Evolutionary conservation across 2,329 filamentous ascomycete genomes (phyloP), one percentile per base, ranked within the genome.

Genomic region (Tolypocladium pustulatum): DNA sequence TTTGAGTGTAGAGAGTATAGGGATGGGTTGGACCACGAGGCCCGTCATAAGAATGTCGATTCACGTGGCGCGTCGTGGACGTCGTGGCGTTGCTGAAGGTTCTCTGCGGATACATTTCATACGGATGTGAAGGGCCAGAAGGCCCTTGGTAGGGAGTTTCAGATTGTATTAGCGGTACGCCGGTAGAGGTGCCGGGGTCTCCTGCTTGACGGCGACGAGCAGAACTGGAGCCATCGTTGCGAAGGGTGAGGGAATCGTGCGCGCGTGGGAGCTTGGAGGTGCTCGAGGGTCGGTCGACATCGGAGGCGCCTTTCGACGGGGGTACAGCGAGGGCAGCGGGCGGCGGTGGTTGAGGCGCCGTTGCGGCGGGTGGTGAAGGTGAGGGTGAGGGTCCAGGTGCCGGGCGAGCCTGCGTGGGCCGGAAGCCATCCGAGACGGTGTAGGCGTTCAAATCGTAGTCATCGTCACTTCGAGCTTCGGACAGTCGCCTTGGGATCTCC

Each of bases 1-100:
- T 91, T 69, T 97, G 92, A 6, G 89, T 81, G 66, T 96, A 97
- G 79, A 96, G 83, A 46, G 81, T 83, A 69, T 97, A 97, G 0
- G 91, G 91, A 68, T 96, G 91, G 60, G 89, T 84, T 10, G 91
- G 91, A 3, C 84, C 84, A 55, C 78, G 82, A 15, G 82, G 77
- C 22, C 84, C 82, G 13, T 78, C 77, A 64, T 87, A 84, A 3
- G 85, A 81, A 32, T 63, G 63, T 65, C 68, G 68, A 43, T 65
- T 62, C 6, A 65, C 61, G 20, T 72, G 67, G 2, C 65, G 62
- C 52, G 82, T 75, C 15, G 89, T 91, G 9, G 88, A 86, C 17
- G 85, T 83, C 25, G 90, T 90, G n/a, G 84, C 82, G 41, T 88
- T 76, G 67, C 90, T 92, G 30, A 87, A 81, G 58, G 74, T 74